Evolutionary conservation across 2,329 filamentous ascomycete genomes (phyloP).

Genomic region (Aspergillus ibericus): DNA sequence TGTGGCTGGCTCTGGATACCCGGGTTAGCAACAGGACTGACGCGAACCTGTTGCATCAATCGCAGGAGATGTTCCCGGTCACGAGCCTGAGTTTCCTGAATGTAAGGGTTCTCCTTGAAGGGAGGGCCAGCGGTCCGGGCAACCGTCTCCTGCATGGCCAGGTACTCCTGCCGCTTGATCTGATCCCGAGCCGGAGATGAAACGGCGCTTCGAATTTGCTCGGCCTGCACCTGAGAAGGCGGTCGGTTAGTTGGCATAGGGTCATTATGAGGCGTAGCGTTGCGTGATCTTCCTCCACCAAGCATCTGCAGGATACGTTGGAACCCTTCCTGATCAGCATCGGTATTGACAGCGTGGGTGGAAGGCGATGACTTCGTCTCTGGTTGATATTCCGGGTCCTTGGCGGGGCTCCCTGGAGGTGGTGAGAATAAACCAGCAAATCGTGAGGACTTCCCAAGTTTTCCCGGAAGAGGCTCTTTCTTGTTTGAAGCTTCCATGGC

Average conservation of each 20-base stretch:
- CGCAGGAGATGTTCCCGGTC: slow-evolving; percentile 85
- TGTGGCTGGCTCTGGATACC: slow-evolving; percentile 31
- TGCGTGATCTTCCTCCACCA: slow-evolving; percentile 54
- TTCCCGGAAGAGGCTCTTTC: slow-evolving; percentile 46
- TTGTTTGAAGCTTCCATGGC: slow-evolving; percentile 41
- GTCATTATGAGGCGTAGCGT: slow-evolving; percentile 47
- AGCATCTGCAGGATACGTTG: slow-evolving; percentile 79
- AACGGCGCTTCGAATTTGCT: slow-evolving; percentile 29
- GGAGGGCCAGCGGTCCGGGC: slow-evolving; percentile 25
- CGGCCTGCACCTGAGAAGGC: slow-evolving; percentile 31
- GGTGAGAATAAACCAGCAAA: slow-evolving; percentile 80
- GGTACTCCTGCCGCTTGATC: slow-evolving; percentile 33
- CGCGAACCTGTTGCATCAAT: slow-evolving; percentile 67
- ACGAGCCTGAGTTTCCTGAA: slow-evolving; percentile 47
- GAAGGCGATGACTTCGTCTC: slow-evolving; percentile 23
- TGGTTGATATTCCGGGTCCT: slow-evolving; percentile 30
- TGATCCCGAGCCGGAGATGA: slow-evolving; percentile 36
- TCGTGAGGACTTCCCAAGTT: slow-evolving; percentile 70
- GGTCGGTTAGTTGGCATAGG: slow-evolving; percentile 31
- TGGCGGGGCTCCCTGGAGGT: slow-evolving; percentile 55
- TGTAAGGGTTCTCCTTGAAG: slow-evolving; percentile 28
- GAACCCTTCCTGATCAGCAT: slow-evolving; percentile 82
- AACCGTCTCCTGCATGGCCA: slow-evolving; percentile 25
- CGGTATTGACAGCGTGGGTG: slow-evolving; percentile 44
- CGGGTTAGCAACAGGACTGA: slow-evolving; percentile 29